Percentiles rank a stretch among this genome's conserved stretches.
Conservation (phyloP, 139 green algal genomes). For the Bryopsis sp. region DNA sequence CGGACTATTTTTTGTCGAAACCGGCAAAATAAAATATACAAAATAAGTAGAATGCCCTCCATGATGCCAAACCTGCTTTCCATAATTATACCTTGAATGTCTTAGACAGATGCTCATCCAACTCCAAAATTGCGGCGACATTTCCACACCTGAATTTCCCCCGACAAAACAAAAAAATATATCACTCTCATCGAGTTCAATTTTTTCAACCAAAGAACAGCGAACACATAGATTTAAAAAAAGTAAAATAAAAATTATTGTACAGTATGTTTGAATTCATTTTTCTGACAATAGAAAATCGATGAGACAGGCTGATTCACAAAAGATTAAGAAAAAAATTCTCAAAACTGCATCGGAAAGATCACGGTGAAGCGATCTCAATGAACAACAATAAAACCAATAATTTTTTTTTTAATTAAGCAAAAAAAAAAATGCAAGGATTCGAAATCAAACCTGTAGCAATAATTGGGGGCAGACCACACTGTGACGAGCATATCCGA, state of each 20-base stretch:
- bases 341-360: no score
- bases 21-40: neutral
- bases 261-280: no score
- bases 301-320: no score
- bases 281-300: no score
- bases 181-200: no score
- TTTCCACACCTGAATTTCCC: constrained; percentile 78
- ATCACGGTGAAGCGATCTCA: no score
- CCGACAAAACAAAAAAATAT: no score
- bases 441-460: constrained; percentile 68
- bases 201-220: no score
- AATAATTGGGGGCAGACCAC: constrained; percentile 98
- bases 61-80: neutral
- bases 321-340: no score
- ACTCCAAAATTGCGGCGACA: constrained; percentile 92
- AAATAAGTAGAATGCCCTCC: neutral
- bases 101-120: constrained; percentile 83
- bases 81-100: constrained; percentile 65
- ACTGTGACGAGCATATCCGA: constrained; percentile 90
- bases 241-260: no score
- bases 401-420: neutral
- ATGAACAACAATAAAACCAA: no score
- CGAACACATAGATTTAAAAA: no score
- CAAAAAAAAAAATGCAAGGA: neutral
- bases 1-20: constrained; percentile 7